Conservation (phyloP, 2,329 filamentous ascomycete species). For the Pseudocercospora cruenta region DNA sequence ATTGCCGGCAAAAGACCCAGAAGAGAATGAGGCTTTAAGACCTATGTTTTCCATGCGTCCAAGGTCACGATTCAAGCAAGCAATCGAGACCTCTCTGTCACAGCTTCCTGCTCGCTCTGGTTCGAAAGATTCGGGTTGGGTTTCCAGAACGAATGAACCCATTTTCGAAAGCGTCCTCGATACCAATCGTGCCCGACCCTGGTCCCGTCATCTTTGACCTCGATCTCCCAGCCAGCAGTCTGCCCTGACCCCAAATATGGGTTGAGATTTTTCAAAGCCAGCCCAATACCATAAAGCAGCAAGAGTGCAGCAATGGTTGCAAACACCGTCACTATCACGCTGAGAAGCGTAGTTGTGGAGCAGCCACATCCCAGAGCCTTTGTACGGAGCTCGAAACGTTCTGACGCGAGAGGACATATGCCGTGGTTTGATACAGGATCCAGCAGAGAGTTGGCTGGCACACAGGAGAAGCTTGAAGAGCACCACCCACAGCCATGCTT, state of each 20-base stretch:
- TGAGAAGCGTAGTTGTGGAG: constrained; percentile 51
- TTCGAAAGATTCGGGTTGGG: constrained; percentile 23
- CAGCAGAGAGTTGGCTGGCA: constrained; percentile 47
- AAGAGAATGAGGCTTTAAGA: background rate
- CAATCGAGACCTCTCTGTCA: constrained; percentile 38
- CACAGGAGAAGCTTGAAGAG: constrained; percentile 46
- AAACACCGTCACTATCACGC: constrained; percentile 48
- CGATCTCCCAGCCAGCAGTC: constrained; percentile 36
- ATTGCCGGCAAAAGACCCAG: background rate
- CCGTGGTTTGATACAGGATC: constrained; percentile 43
- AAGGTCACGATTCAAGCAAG: constrained; percentile 22
- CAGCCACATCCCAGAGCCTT: constrained; percentile 50
- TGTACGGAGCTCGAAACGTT: constrained; percentile 52
- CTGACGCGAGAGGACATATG: constrained; percentile 43
- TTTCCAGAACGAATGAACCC: constrained; percentile 15
- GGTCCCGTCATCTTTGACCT: constrained; percentile 35
- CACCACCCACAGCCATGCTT: constrained; percentile 49
- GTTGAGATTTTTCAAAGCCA: constrained; percentile 26
- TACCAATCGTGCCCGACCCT: constrained; percentile 30
- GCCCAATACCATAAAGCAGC: constrained; percentile 39
- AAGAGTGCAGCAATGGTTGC: constrained; percentile 45
- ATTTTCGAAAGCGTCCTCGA: constrained; percentile 21
- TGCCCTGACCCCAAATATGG: constrained; percentile 34
- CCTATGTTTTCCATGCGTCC: background rate
- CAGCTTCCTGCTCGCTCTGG: constrained; percentile 44